These are phyloP conservation scores for Rhizophagus prolifer DNA, from an alignment of 192 early-diverging fungal species.

Conservation along the genomic window DNA sequence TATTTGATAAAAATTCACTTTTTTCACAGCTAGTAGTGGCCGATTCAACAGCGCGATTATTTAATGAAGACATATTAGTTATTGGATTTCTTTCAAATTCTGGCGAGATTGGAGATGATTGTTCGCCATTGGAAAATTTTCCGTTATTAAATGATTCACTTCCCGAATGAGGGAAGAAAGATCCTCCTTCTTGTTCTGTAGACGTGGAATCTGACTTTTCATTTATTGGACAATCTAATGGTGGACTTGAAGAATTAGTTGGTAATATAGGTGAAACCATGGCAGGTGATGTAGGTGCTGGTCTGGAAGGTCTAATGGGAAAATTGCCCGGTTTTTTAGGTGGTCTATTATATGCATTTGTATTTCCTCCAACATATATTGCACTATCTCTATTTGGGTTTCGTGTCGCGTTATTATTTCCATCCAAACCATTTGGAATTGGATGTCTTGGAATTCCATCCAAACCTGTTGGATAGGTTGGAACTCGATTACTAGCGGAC, in stretches of 20 bases:
- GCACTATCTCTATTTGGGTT: neutral
- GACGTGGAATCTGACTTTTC: neutral
- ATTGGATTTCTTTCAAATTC: neutral
- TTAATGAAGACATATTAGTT: neutral
- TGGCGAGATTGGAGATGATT: neutral
- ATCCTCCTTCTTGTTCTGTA: neutral
- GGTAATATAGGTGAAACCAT: slow-evolving; percentile 12
- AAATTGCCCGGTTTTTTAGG: neutral
- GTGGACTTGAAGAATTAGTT: slow-evolving; percentile 14
- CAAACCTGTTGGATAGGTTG: slow-evolving; percentile 23
- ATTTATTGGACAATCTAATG: neutral
- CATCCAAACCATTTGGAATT: neutral
- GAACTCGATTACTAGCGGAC: slow-evolving; percentile 29
- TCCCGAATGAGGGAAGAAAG: neutral
- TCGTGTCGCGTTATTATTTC: slow-evolving; percentile 10
- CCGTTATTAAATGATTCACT: neutral
- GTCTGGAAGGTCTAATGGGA: slow-evolving; percentile 24
- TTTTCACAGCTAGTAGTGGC: neutral
- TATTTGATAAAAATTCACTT: neutral
- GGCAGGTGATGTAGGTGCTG: slow-evolving; percentile 6
- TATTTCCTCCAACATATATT: slow-evolving; percentile 19
- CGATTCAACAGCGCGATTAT: neutral
- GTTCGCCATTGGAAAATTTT: neutral
- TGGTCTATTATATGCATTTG: neutral
- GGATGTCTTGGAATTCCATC: slow-evolving; percentile 13